phyloP scores from a whole-genome alignment of 345 rosid genomes.

The Eucalyptus camaldulensis region DNA sequence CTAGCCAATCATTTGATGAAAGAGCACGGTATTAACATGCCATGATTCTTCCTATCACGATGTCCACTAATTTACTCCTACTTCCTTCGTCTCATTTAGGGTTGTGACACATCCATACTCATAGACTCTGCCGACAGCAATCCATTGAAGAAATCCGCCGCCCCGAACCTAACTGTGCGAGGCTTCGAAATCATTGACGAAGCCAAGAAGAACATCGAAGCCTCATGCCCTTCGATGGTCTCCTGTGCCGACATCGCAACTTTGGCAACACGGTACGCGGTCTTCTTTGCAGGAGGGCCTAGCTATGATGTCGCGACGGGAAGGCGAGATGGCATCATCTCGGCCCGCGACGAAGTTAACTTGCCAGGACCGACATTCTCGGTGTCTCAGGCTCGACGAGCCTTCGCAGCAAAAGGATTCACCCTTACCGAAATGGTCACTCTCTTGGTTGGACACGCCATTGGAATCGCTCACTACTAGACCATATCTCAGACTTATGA shows the following conservation, averaged over 20 bases:
- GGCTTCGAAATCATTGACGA: slow-evolving; percentile 49
- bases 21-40: not conserved
- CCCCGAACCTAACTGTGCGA: slow-evolving; percentile 52
- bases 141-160: slow-evolving; percentile 43
- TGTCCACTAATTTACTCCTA: not conserved
- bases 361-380: slow-evolving; percentile 43
- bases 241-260: slow-evolving; percentile 60
- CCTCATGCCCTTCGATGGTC: slow-evolving; percentile 40
- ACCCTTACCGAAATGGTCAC: slow-evolving; percentile 41
- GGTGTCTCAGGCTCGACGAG: slow-evolving; percentile 15
- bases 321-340: slow-evolving; percentile 44
- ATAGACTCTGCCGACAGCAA: slow-evolving; percentile 33
- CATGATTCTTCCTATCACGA: not conserved
- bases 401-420: slow-evolving; percentile 34
- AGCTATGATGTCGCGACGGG: slow-evolving; percentile 36
- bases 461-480: slow-evolving; percentile 55
- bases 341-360: slow-evolving; percentile 17
- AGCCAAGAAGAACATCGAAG: slow-evolving; percentile 40
- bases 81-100: slow-evolving; percentile 12
- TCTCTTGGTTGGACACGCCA: slow-evolving; percentile 62
- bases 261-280: slow-evolving; percentile 48
- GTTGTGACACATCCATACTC: slow-evolving; percentile 70
- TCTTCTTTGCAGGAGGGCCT: slow-evolving; percentile 43
- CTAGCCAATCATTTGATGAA: not conserved
- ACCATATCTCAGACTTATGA: slow-evolving; percentile 22